Evolutionary conservation across 805 yeast genomes (phyloP).

Genomic region (Blastobotrys peoriensis): DNA sequence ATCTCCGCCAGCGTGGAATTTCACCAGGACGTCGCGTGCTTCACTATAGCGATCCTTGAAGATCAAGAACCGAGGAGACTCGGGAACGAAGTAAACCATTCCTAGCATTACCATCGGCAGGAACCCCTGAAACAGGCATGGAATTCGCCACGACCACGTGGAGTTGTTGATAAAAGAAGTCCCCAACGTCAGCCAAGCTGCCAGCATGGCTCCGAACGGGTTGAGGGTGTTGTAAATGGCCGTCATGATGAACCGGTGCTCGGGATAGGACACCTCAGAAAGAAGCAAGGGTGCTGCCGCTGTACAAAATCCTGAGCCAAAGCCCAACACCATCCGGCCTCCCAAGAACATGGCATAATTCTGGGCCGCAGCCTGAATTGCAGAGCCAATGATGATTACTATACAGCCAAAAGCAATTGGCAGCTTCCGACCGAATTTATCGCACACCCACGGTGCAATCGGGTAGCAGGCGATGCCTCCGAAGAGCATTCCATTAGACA

Average conservation of each 20-base stretch:
- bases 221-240: slow-evolving; percentile 63
- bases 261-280: slow-evolving; percentile 62
- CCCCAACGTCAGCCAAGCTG: slow-evolving; percentile 72
- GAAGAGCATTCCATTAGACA: slow-evolving; percentile 26
- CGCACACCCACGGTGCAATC: slow-evolving; percentile 55
- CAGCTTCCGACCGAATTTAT: slow-evolving; percentile 56
- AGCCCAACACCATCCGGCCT: slow-evolving; percentile 63
- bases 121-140: slow-evolving; percentile 62
- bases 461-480: slow-evolving; percentile 71
- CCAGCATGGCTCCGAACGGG: slow-evolving; percentile 65
- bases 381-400: slow-evolving; percentile 53
- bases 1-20: slow-evolving; percentile 16
- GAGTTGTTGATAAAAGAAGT: slow-evolving; percentile 38
- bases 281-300: slow-evolving; percentile 76
- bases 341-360: slow-evolving; percentile 59
- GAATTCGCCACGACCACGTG: slow-evolving; percentile 62
- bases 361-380: slow-evolving; percentile 37
- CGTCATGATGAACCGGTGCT: slow-evolving; percentile 51
- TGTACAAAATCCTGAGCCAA: slow-evolving; percentile 69
- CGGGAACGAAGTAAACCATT: slow-evolving; percentile 42
- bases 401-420: slow-evolving; percentile 48
- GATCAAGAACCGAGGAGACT: slow-evolving; percentile 78
- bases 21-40: slow-evolving; percentile 31
- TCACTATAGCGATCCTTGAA: slow-evolving; percentile 50
- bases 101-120: slow-evolving; percentile 52